Base-by-base conservation (phyloP, 495 filamentous ascomycete genomes). In the Aspergillus ellipticus region DNA sequence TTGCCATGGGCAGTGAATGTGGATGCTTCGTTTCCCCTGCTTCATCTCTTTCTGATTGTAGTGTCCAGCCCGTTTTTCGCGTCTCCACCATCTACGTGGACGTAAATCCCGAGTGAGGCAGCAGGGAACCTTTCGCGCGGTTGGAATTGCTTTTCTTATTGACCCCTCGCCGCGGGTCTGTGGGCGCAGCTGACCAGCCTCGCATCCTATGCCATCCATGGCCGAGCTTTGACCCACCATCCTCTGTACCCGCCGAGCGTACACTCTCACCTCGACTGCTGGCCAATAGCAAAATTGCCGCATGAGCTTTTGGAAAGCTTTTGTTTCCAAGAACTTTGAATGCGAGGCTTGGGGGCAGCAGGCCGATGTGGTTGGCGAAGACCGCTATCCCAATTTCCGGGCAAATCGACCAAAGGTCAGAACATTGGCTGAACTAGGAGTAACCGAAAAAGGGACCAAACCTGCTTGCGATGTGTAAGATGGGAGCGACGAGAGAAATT, bases 271-370 rank as follows among this genome's bases (percentile, higher is more conserved):
- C 41, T 33, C 11, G 20, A 46, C 42, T 9, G 24, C 43, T 41
- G 16, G 33, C 54, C 54, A 56, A 56, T 56, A 17, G 33, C 46
- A 56, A 56, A 56, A 56, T 42, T 56, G 46, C 43, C 33, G 46
- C 54, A 56, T n/a, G n/a, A n/a, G 41, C 47, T 49, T 43, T 17
- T n/a, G 16, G 19, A 42, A 22, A 33, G 22, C 13, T 41, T 33
- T 4, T 54, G 33, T 54, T 19, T 45, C 48, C 48, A 26, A 51
- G 51, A 33, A 20, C 42, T 42, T 33, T 49, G 35, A 29, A 31
- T 49, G 20, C 47, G 31, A 49, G 19, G 33, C 11, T 49, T 50
- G 54, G 31, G 21, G 46, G 35, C 21, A 42, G 31, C 47, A 42
- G 17, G 33, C 31, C 6, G 47, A 37, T 15, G 24, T 13, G 35